A percentile compares a stretch with the other conserved stretches of the same genome.
phyloP scores from a whole-genome alignment of 73 alveolate species.

The Paramecium sexaurelia region DNA sequence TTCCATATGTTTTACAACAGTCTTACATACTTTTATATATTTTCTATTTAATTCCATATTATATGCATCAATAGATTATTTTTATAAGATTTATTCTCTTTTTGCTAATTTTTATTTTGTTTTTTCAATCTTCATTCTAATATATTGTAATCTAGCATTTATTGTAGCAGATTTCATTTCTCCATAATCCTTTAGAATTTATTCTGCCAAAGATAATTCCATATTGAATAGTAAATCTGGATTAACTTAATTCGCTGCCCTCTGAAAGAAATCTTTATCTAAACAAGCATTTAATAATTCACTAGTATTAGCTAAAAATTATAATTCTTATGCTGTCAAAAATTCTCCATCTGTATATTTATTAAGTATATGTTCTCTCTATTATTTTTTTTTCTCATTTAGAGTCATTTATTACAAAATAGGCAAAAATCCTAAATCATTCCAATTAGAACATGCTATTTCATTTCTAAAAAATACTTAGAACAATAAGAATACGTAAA shows the following conservation, averaged over 20 bases:
- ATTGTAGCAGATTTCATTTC: constrained; percentile 58
- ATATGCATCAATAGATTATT: not conserved
- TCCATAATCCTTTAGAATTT: constrained; percentile 50
- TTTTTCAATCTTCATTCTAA: constrained; percentile 11
- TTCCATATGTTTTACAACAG: constrained; percentile 57
- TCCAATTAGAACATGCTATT: constrained; percentile 63
- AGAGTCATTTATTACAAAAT: constrained; percentile 41
- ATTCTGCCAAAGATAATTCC: constrained; percentile 63
- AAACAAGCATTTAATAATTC: constrained; percentile 67
- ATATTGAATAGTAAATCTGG: constrained; percentile 45
- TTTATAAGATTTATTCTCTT: not conserved
- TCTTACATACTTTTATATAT: constrained; percentile 46
- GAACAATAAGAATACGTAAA: not conserved
- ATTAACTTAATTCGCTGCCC: constrained; percentile 52
- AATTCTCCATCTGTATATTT: constrained; percentile 67
- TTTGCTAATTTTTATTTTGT: constrained; percentile 44
- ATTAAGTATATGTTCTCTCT: constrained; percentile 61
- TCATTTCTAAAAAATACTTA: constrained; percentile 6
- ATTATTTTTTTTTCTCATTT: constrained; percentile 42
- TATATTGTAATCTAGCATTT: constrained; percentile 50
- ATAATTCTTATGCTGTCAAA: constrained; percentile 62
- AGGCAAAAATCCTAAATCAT: constrained; percentile 65
- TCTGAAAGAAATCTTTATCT: constrained; percentile 61
- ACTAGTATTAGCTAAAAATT: constrained; percentile 67
- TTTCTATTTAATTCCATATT: constrained; percentile 56